Evolutionary conservation across 2,329 filamentous ascomycete species (phyloP).

Genomic region (Calonectria naviculata): DNA sequence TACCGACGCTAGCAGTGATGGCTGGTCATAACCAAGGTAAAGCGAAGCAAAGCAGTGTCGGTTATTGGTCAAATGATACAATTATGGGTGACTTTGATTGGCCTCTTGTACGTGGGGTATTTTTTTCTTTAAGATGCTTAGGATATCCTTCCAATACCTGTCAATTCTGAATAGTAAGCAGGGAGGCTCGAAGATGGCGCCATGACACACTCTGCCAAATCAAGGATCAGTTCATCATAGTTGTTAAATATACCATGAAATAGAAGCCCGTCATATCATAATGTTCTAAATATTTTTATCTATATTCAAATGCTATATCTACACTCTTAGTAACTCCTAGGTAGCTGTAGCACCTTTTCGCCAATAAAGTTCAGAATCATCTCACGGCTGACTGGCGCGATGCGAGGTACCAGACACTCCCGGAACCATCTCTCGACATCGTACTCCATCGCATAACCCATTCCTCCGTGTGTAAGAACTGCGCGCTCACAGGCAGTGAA

Average conservation of each 20-base stretch:
- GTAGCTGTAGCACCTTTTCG: conserved; percentile 75
- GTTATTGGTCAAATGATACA: not conserved
- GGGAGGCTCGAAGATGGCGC: too few relatives aligned
- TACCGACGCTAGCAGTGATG: conserved; percentile 12
- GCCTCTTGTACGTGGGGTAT: not conserved
- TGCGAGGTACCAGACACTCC: conserved; percentile 73
- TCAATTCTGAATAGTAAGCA: too few relatives aligned
- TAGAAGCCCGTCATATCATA: not conserved
- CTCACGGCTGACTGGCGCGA: conserved; percentile 74
- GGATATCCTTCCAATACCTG: not conserved
- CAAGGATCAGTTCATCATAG: not conserved
- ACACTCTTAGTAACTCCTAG: conserved; percentile 70
- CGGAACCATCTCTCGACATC: conserved; percentile 74
- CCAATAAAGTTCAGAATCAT: conserved; percentile 82
- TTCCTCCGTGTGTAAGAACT: conserved; percentile 69
- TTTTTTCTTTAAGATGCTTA: not conserved
- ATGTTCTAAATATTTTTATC: not conserved
- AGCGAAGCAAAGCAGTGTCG: not conserved
- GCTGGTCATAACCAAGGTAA: not conserved
- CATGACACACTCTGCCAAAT: too few relatives aligned
- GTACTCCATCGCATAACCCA: conserved; percentile 74
- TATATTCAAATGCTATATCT: not conserved
- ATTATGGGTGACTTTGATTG: not conserved
- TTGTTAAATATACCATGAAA: too few relatives aligned
- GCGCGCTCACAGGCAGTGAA: conserved; percentile 72